Percentiles rank a stretch among this genome's conserved stretches.
These are phyloP conservation scores for Stereocaulon alpinum DNA, from an alignment of 495 filamentous ascomycete species.

Conservation along the genomic window DNA sequence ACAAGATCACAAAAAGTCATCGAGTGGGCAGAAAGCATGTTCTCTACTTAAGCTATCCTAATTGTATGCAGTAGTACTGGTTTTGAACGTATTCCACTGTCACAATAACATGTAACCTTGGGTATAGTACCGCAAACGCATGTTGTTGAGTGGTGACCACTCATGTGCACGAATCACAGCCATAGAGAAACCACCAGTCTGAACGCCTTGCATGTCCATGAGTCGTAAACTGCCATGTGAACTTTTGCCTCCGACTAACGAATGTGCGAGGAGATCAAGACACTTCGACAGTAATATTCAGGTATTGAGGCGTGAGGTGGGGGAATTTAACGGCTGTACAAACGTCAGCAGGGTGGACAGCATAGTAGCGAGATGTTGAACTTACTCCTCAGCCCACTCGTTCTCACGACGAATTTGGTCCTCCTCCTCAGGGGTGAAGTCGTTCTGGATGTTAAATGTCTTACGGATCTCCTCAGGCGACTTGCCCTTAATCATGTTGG, in stretches of 20 bases:
- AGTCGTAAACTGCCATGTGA: slow-evolving; percentile 5
- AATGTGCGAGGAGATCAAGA: neutral
- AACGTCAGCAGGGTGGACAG: slow-evolving; percentile 17
- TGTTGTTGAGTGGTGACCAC: neutral
- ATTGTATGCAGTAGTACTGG: neutral
- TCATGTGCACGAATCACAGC: neutral
- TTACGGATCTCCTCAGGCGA: slow-evolving; percentile 64
- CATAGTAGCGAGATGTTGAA: slow-evolving; percentile 5
- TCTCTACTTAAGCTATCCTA: too few relatives aligned
- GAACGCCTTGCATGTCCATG: slow-evolving; percentile 8
- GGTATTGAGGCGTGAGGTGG: neutral
- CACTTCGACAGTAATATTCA: neutral
- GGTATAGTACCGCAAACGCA: neutral
- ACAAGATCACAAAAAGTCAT: too few relatives aligned
- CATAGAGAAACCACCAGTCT: neutral
- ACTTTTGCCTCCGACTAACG: neutral
- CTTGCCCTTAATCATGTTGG: slow-evolving; percentile 68
- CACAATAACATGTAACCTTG: neutral
- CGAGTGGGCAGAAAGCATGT: too few relatives aligned
- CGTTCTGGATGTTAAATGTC: slow-evolving; percentile 66
- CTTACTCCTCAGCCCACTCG: slow-evolving; percentile 63
- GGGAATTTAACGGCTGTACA: slow-evolving; percentile 30
- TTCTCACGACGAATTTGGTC: slow-evolving; percentile 63
- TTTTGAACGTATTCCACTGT: neutral
- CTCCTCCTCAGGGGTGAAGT: slow-evolving; percentile 67